phyloP scores from a whole-genome alignment of 352 stramenopile species.

The Phytophthora kernoviae region DNA sequence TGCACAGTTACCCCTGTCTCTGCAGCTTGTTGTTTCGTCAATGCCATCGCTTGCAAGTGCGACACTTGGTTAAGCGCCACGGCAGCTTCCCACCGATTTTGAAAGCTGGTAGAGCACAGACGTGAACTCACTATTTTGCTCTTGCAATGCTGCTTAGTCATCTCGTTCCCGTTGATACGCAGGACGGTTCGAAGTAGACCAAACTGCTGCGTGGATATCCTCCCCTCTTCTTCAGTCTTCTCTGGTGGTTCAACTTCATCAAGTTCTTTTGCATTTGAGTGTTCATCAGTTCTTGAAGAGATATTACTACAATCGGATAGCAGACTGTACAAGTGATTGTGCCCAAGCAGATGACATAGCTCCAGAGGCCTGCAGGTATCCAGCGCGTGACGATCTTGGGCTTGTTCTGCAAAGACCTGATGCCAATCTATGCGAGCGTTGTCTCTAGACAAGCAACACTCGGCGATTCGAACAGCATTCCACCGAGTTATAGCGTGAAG shows the following conservation, averaged over 20 bases:
- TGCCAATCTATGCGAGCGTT: conserved; percentile 11
- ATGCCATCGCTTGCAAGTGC: conserved; percentile 33
- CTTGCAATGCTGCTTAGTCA: neutral
- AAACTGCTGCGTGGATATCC: neutral
- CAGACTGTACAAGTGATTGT: conserved; percentile 22
- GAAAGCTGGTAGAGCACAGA: neutral
- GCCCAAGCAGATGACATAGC: conserved; percentile 31
- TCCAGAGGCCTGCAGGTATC: conserved; percentile 34
- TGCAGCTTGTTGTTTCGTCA: neutral
- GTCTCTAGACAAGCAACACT: conserved; percentile 11
- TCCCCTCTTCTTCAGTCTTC: neutral
- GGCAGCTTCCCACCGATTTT: conserved; percentile 17
- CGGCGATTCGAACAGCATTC: conserved; percentile 39
- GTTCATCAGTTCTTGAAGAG: neutral
- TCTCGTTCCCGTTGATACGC: conserved; percentile 14
- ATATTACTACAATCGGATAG: neutral
- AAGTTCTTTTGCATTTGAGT: neutral
- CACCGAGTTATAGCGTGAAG: conserved; percentile 34
- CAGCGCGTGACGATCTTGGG: neutral
- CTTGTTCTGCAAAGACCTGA: conserved; percentile 5
- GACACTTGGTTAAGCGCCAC: conserved; percentile 38
- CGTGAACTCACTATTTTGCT: conserved; percentile 2
- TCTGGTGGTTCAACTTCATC: neutral
- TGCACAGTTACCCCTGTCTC: conserved; percentile 3
- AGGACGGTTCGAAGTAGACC: conserved; percentile 29